These are phyloP conservation scores for Penicillium aurantiogriseum DNA, from an alignment of 2,329 filamentous ascomycete genomes.

Conservation along the genomic window DNA sequence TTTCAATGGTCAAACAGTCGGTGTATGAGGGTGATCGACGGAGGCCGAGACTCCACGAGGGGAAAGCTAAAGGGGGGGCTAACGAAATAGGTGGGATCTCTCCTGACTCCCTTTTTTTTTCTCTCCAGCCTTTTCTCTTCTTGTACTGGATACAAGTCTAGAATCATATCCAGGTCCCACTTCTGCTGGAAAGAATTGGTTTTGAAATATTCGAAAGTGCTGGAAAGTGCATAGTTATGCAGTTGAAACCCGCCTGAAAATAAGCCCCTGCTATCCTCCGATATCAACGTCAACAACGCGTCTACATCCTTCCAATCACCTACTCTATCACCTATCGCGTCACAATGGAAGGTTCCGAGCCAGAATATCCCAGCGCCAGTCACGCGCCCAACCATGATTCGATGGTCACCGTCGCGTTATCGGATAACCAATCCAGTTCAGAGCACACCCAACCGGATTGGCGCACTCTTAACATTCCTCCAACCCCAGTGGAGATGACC, in stretches of 20 bases:
- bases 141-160: slow-evolving; percentile 6
- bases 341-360: slow-evolving; percentile 29
- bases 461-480: slow-evolving; percentile 35
- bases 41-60: slow-evolving; percentile 26
- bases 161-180: slow-evolving; percentile 6
- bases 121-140: slow-evolving; percentile 11
- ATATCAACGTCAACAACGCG: slow-evolving; percentile 6
- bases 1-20: slow-evolving; percentile 20
- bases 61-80: slow-evolving; percentile 22
- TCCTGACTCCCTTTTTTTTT: slow-evolving; percentile 23
- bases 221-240: neutral
- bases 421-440: slow-evolving; percentile 57
- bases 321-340: neutral
- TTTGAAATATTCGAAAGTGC: neutral
- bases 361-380: slow-evolving; percentile 22
- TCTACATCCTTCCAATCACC: neutral
- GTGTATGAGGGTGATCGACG: slow-evolving; percentile 31
- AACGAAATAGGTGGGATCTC: slow-evolving; percentile 19
- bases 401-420: slow-evolving; percentile 74
- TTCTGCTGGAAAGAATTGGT: neutral
- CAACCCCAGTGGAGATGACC: slow-evolving; percentile 30
- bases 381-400: slow-evolving; percentile 55
- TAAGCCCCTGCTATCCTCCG: neutral
- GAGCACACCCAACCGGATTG: slow-evolving; percentile 49
- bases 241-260: slow-evolving; percentile 4